Evolutionary conservation across 805 yeast genomes (phyloP).

Genomic region (Ogataea trehalophila): DNA sequence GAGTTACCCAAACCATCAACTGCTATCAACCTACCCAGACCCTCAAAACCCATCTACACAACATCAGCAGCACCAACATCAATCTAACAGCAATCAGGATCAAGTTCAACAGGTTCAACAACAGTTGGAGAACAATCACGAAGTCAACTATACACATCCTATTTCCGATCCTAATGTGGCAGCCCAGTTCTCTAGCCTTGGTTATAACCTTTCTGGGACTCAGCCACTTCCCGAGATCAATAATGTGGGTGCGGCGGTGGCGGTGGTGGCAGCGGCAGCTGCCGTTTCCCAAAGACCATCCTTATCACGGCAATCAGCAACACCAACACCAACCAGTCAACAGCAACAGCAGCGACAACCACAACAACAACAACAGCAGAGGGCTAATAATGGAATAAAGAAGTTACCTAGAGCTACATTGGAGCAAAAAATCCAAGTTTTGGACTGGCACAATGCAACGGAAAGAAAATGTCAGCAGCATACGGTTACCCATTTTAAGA

Average conservation of each 20-base stretch:
- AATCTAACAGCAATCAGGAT: slow-evolving; percentile 2
- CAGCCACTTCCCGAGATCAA: slow-evolving; percentile 2
- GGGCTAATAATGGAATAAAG: neutral
- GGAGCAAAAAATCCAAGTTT: slow-evolving; percentile 31
- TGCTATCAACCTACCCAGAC: neutral
- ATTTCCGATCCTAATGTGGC: neutral
- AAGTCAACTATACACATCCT: too few relatives aligned
- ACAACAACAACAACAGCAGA: neutral
- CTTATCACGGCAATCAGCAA: neutral
- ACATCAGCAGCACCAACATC: slow-evolving; percentile 6
- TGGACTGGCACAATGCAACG: slow-evolving; percentile 32
- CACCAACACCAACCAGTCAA: neutral
- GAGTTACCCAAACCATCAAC: neutral
- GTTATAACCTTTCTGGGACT: neutral
- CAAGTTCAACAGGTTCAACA: slow-evolving; percentile 6
- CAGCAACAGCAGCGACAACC: too few relatives aligned
- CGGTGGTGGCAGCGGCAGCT: neutral
- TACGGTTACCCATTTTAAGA: slow-evolving; percentile 31
- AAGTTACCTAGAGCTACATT: slow-evolving; percentile 33
- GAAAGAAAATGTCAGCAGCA: slow-evolving; percentile 31
- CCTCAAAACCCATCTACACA: neutral
- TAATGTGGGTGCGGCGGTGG: neutral
- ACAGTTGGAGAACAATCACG: neutral
- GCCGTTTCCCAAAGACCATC: neutral
- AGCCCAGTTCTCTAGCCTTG: neutral